phyloP scores from a whole-genome alignment of 371 early-diverging fungal genomes.

The Capillidium rhysosporum region DNA sequence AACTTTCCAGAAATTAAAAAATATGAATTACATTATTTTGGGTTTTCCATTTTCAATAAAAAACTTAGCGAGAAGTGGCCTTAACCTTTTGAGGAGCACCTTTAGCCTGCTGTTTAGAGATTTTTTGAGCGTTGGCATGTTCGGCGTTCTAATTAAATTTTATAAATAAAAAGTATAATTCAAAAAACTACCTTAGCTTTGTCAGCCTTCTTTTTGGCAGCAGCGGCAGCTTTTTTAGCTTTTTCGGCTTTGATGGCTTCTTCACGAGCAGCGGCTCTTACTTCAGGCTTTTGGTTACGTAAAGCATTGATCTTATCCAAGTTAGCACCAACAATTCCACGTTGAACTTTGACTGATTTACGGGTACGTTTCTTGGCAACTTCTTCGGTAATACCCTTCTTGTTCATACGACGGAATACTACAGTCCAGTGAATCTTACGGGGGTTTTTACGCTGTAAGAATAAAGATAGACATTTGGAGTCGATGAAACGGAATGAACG shows the following conservation, averaged over 20 bases:
- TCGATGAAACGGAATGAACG: conserved; percentile 87
- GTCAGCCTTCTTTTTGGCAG: conserved; percentile 66
- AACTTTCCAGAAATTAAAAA: too few species aligned
- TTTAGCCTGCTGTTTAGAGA: conserved; percentile 74
- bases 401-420: conserved; percentile 92
- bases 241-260: conserved; percentile 72
- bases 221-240: conserved; percentile 64
- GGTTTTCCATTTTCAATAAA: too few species aligned
- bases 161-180: background rate
- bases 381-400: conserved; percentile 95
- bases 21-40: too few species aligned
- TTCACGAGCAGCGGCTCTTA: conserved; percentile 78
- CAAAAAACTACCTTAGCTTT: conserved; percentile 18
- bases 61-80: conserved; percentile 66
- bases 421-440: conserved; percentile 94
- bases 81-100: conserved; percentile 68
- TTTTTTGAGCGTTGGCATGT: conserved; percentile 24
- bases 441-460: conserved; percentile 89
- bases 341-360: conserved; percentile 86
- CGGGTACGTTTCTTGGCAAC: conserved; percentile 88
- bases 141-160: conserved; percentile 1
- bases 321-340: conserved; percentile 88
- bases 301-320: conserved; percentile 89
- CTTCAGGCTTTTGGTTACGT: conserved; percentile 87
- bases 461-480: conserved; percentile 88